These are phyloP conservation scores for Aspergillus conjunctus DNA, from an alignment of 495 filamentous ascomycete genomes.

Conservation along the genomic window DNA sequence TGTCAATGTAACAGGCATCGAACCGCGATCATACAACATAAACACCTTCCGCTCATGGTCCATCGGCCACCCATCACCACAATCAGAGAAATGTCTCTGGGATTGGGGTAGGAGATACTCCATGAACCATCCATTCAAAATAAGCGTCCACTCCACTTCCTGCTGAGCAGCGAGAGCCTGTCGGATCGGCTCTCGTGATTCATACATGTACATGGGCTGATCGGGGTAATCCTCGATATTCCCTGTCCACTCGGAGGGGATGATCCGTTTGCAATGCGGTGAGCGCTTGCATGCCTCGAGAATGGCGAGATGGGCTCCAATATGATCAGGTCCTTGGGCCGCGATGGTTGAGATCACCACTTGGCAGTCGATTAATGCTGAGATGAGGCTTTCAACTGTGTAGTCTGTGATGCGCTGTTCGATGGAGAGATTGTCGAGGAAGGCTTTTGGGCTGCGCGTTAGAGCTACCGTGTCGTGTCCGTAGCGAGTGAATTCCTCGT, in stretches of 20 bases:
- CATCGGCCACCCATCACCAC: slow-evolving; percentile 2
- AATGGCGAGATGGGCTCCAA: slow-evolving; percentile 13
- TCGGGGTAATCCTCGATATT: slow-evolving; percentile 19
- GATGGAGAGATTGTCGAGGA: slow-evolving; percentile 9
- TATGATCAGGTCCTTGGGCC: neutral
- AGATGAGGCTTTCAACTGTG: slow-evolving; percentile 6
- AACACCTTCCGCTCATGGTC: neutral
- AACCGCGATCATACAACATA: slow-evolving; percentile 1
- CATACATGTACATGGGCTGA: slow-evolving; percentile 14
- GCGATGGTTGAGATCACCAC: slow-evolving; percentile 19
- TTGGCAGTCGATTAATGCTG: slow-evolving; percentile 16
- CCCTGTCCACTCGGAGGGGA: slow-evolving; percentile 17
- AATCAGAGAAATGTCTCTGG: slow-evolving; percentile 9
- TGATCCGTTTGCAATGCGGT: slow-evolving; percentile 15
- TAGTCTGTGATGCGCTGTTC: slow-evolving; percentile 16
- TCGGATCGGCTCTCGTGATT: slow-evolving; percentile 10
- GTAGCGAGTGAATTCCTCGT: slow-evolving; percentile 10
- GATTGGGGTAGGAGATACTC: slow-evolving; percentile 12
- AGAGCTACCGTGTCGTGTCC: slow-evolving; percentile 15
- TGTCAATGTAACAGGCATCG: slow-evolving; percentile 13
- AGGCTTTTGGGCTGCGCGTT: slow-evolving; percentile 14
- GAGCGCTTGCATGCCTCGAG: slow-evolving; percentile 18
- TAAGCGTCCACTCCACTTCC: slow-evolving; percentile 20
- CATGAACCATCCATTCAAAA: slow-evolving; percentile 19
- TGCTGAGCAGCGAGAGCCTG: slow-evolving; percentile 9